Evolutionary conservation across 805 yeast species (phyloP).

Genomic region (Sugiyamaella boreocaroliniensis): DNA sequence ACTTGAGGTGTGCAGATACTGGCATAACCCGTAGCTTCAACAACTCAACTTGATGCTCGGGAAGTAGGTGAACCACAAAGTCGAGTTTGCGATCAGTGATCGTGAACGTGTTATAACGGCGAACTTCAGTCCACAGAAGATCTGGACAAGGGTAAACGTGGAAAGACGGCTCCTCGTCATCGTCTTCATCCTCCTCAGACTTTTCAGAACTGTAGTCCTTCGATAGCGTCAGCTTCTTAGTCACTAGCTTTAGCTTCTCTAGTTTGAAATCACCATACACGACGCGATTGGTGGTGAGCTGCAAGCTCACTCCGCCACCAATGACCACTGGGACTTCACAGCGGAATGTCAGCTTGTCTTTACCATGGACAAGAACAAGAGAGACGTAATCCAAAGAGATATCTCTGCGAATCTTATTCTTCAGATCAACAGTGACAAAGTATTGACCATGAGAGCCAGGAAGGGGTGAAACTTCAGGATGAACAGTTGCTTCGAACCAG

Average conservation of each 20-base stretch:
- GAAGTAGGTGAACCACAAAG: constrained; percentile 6
- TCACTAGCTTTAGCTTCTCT: constrained; percentile 21
- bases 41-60: neutral
- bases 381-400: constrained; percentile 1
- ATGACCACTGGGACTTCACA: constrained; percentile 7
- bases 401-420: neutral
- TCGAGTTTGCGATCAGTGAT: constrained; percentile 17
- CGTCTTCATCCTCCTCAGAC: neutral
- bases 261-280: constrained; percentile 34
- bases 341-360: constrained; percentile 12
- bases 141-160: constrained; percentile 22
- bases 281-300: constrained; percentile 28
- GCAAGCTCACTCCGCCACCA: constrained; percentile 16
- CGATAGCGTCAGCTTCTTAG: constrained; percentile 25
- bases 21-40: constrained; percentile 5
- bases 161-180: constrained; percentile 1
- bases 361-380: neutral
- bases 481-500: constrained; percentile 34
- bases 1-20: neutral
- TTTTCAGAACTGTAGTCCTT: constrained; percentile 16
- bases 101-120: constrained; percentile 12
- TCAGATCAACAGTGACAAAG: neutral
- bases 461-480: constrained; percentile 27
- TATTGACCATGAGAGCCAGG: neutral
- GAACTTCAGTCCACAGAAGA: constrained; percentile 20